Evolutionary conservation across 805 yeast genomes (phyloP).

Genomic region (Wickerhamomyces bovis): DNA sequence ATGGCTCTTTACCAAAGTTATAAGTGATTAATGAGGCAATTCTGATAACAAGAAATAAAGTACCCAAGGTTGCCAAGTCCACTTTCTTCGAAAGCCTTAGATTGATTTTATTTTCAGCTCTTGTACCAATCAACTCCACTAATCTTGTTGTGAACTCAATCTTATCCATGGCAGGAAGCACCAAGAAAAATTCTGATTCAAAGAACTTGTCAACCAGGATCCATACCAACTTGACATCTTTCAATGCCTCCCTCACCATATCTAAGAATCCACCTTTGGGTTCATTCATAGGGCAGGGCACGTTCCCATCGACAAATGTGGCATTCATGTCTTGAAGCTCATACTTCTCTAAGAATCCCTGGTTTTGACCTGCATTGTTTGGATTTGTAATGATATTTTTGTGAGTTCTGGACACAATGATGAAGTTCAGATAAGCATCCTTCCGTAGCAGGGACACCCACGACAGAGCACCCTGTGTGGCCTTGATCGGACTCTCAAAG

Average conservation of each 20-base stretch:
- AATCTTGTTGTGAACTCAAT: conserved; percentile 12
- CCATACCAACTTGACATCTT: conserved; percentile 20
- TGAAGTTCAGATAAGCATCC: conserved; percentile 19
- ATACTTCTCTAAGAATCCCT: conserved; percentile 4
- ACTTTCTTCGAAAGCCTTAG: conserved; percentile 14
- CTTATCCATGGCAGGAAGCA: conserved; percentile 17
- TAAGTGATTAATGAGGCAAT: conserved; percentile 17
- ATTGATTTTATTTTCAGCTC: conserved; percentile 1
- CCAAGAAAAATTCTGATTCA: conserved; percentile 15
- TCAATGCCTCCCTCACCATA: background rate
- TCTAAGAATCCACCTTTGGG: conserved; percentile 1
- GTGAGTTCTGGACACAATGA: conserved; percentile 9
- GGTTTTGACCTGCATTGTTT: background rate
- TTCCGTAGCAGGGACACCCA: conserved; percentile 22
- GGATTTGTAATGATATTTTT: background rate
- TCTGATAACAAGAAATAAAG: conserved; percentile 18
- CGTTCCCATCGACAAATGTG: background rate
- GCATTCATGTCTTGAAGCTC: conserved; percentile 1
- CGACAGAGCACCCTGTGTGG: conserved; percentile 18
- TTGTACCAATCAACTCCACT: conserved; percentile 13
- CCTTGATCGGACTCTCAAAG: conserved; percentile 6
- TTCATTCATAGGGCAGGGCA: background rate
- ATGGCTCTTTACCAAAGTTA: conserved; percentile 13
- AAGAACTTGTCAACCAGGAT: conserved; percentile 20
- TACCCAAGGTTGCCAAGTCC: conserved; percentile 18